These are phyloP conservation scores for Rhizopogon vinicolor DNA, from an alignment of 768 basidiomycete genomes.

Conservation along the genomic window DNA sequence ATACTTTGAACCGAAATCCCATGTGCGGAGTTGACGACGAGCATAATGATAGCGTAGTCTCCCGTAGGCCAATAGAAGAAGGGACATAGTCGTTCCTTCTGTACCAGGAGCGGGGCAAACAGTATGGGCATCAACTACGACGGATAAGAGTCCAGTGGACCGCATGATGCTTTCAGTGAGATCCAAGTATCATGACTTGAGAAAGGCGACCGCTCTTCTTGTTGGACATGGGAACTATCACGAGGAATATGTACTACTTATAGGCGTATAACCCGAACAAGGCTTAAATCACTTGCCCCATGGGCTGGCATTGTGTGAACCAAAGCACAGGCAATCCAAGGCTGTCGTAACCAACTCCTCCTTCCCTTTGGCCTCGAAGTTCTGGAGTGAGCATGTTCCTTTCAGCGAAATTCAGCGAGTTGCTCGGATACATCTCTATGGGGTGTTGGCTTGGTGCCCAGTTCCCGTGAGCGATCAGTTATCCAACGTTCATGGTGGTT, in stretches of 20 bases:
- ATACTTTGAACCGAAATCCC: not conserved
- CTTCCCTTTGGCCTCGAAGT: not conserved
- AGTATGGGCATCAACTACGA: too few species aligned
- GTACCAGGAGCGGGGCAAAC: too few species aligned
- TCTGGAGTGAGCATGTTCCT: constrained; percentile 14
- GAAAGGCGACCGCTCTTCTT: not conserved
- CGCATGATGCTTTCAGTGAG: too few species aligned
- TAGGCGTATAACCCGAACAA: not conserved
- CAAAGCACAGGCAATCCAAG: constrained; percentile 5
- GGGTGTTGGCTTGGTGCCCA: constrained; percentile 83
- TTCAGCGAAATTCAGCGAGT: constrained; percentile 43
- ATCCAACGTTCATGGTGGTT: constrained; percentile 3
- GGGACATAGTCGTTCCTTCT: too few species aligned
- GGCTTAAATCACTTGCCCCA: not conserved
- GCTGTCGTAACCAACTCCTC: not conserved
- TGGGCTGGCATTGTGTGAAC: constrained; percentile 7
- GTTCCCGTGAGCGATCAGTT: constrained; percentile 63
- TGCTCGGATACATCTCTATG: constrained; percentile 70
- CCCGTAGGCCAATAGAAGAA: too few species aligned
- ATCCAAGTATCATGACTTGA: too few species aligned
- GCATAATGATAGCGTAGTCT: too few species aligned
- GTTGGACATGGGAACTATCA: not conserved
- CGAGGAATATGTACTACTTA: too few species aligned
- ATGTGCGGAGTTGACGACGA: too few species aligned
- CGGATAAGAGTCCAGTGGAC: too few species aligned